A percentile compares a stretch with the other conserved stretches of the same genome.
phyloP scores from a whole-genome alignment of 192 early-diverging fungal species.

The Coemansia sp. region DNA sequence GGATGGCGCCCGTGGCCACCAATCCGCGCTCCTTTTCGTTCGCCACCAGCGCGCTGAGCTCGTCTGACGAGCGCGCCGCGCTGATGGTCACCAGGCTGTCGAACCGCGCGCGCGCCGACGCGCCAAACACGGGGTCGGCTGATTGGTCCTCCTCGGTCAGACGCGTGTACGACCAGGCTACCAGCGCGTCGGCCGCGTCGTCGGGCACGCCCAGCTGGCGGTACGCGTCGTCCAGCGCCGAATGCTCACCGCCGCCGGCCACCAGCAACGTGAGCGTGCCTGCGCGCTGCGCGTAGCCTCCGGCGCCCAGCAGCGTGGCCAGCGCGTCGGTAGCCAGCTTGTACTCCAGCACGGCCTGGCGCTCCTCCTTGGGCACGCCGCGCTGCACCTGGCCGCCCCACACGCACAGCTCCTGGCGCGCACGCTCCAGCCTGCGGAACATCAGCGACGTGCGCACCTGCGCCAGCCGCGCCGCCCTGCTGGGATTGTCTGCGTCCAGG shows the following conservation, averaged over 20 bases:
- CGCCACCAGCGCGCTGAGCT: constrained; percentile 48
- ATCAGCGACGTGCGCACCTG: constrained; percentile 1
- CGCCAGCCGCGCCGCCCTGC: not conserved
- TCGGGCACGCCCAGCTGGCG: constrained; percentile 37
- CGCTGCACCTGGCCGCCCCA: constrained; percentile 24
- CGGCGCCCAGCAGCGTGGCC: constrained; percentile 11
- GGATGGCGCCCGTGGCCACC: constrained; percentile 41
- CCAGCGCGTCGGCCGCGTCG: constrained; percentile 45
- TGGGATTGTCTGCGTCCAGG: not conserved
- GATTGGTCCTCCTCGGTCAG: constrained; percentile 47
- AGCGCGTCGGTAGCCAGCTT: not conserved
- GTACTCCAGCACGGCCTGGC: not conserved
- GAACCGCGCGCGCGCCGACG: constrained; percentile 26
- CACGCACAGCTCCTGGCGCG: constrained; percentile 25
- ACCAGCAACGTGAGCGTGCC: constrained; percentile 1
- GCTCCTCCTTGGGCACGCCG: constrained; percentile 22
- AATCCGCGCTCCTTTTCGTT: constrained; percentile 54
- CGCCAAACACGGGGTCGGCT: constrained; percentile 12
- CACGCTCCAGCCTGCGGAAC: constrained; percentile 13
- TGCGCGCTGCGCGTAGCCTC: constrained; percentile 4
- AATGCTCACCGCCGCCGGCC: not conserved
- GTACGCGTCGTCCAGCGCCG: constrained; percentile 17
- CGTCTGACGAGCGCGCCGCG: constrained; percentile 26
- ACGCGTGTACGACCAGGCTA: constrained; percentile 54
- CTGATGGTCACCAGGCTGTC: constrained; percentile 48